Base-by-base conservation (phyloP, 2,329 filamentous ascomycete genomes). In the Ceratocystis colombiana region DNA sequence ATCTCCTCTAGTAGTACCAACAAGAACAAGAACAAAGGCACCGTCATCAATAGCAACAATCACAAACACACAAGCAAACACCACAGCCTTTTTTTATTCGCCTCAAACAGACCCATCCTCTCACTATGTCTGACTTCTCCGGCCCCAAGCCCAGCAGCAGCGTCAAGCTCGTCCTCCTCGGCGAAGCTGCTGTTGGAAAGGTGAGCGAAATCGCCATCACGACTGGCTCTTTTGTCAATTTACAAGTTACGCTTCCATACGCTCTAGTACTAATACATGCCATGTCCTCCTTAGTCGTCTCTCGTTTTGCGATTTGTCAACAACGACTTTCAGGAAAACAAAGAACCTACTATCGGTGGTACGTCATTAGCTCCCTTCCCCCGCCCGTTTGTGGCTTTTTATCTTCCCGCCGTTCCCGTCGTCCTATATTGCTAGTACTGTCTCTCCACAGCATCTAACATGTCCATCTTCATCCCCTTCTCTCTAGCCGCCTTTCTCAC, bases 241-340 rank as follows among this genome's bases (percentile, higher is more conserved):
- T 41, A 5, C 37, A 41, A 41, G 37, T 15, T 41, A 41, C 33
- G 25, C 25, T 15, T 53, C n/a, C 64, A 20, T 53, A 7, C 22
- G 12, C 17, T 66, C 28, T 73, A 96, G 94, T 41, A 41, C 37
- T 41, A 15, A 41, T 15, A 41, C 12, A 15, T 12, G 10, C 37
- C 37, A 41, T 41, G 37, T 41, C 10, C 37, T 41, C 10, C 37
- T 41, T 41, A 41, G 37, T 97, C 94, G 62, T 99, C 94, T 59
- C 86, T 99, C 68, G 94, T 99, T 70, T 84, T 99, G 75, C 90
- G 94, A 74, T 99, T 99, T 78, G 94, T 99, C 75, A 97, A 97
- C 83, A 94, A 99, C 79, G 93, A 97, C 78, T 99, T 99, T 74
- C 94, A 99, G 80, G 94, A 97, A 79, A 97, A 97, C 79, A 97